Base-by-base conservation (phyloP, 2,329 filamentous ascomycete genomes). In the Pyrenochaeta sp. region DNA sequence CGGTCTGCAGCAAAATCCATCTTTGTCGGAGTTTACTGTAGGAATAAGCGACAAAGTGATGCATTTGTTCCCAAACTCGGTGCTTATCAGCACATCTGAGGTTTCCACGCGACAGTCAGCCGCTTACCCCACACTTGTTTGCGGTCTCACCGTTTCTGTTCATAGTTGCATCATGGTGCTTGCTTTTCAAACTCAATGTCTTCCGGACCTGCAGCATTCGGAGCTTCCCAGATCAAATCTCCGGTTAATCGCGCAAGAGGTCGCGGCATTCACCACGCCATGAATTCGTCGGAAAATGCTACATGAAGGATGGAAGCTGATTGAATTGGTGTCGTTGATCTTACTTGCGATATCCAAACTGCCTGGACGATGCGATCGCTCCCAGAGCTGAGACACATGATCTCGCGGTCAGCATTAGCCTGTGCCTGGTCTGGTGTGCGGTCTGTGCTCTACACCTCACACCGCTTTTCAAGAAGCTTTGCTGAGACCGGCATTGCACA, bases 381-480 rank as follows among this genome's bases (percentile, higher is more conserved):
- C 52, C 51, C 49, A 61, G 46, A 35, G 58, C 49, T 66, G 60
- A 69, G 62, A 70, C 70, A 70, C 66, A 60, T 72, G 69, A 74
- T 64, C 54, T 56, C 68, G 69, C 66, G 60, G 67, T 74, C 67
- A 74, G 70, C 70, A 54, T 68, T 69, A 70, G 61, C 58, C 56
- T 61, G 56, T 56, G 65, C 52, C 49, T 42, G 56, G 59, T 50
- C 59, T 71, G 72, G 68, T 64, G 63, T 51, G 52, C 53, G 63
- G 67, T 68, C 70, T 60, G 69, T 69, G 70, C 69, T 58, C 63
- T 61, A 68, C 67, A 69, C 66, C 69, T 71, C 70, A 72, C 69
- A 74, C 71, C 70, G 70, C 71, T 72, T 71, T 71, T 74, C 68
- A 67, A 48, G 56, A 63, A 64, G 62, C 59, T 68, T 67, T 65